These are phyloP conservation scores for Raffaelea deltoideospora DNA, from an alignment of 2,329 filamentous ascomycete species.

Conservation along the genomic window DNA sequence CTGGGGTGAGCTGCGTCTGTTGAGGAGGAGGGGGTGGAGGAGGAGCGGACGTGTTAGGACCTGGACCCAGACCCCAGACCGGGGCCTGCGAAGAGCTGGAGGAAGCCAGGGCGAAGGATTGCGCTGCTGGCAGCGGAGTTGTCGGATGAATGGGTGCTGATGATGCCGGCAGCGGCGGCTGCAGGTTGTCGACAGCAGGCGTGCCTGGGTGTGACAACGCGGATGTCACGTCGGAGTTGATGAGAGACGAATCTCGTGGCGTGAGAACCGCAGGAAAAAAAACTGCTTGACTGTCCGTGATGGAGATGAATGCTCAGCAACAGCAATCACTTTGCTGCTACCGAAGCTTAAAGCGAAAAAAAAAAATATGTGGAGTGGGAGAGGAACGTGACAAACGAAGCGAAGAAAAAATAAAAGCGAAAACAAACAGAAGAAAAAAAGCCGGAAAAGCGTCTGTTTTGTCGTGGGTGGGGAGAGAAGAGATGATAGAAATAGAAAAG, in stretches of 20 bases:
- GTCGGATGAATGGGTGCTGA: background rate
- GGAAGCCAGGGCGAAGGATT: conserved; percentile 10
- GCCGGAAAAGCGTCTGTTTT: background rate
- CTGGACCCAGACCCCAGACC: conserved; percentile 9
- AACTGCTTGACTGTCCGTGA: conserved; percentile 6
- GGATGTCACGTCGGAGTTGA: conserved; percentile 1
- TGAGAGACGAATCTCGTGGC: conserved; percentile 1
- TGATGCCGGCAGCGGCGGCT: background rate
- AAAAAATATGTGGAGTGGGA: background rate
- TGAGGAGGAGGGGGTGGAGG: conserved; percentile 1
- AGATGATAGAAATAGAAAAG: background rate
- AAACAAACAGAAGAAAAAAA: background rate
- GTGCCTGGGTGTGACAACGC: conserved; percentile 1
- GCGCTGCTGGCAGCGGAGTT: conserved; percentile 5
- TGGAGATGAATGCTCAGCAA: conserved; percentile 4
- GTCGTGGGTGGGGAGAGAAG: background rate
- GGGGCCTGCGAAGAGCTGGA: conserved; percentile 8
- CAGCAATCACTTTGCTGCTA: conserved; percentile 6
- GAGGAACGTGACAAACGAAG: background rate
- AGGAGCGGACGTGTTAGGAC: conserved; percentile 1
- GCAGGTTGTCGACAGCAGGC: conserved; percentile 1
- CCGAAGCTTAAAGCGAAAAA: conserved; percentile 3
- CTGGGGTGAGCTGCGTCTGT: conserved; percentile 7
- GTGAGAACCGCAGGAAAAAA: conserved; percentile 6
- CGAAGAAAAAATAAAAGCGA: background rate